Conservation (phyloP, 2,329 filamentous ascomycete genomes). For the Scedosporium minutisporum region DNA sequence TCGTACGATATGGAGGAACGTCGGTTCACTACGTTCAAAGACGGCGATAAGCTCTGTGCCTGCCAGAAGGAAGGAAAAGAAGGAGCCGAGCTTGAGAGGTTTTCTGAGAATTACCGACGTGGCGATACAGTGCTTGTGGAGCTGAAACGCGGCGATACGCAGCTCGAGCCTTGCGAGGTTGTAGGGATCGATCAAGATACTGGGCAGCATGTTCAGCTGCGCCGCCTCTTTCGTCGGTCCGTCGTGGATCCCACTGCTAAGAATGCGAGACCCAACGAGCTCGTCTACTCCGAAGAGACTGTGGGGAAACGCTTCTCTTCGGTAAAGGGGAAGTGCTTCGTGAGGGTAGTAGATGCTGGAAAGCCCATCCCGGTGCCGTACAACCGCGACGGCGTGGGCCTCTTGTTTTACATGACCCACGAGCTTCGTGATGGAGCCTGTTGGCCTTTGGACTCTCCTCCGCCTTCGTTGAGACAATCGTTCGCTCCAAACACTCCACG, state of each 20-base stretch:
- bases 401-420: slow-evolving; percentile 55
- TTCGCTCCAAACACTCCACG: slow-evolving; percentile 32
- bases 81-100: not conserved
- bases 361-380: slow-evolving; percentile 53
- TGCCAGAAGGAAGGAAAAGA: slow-evolving; percentile 31
- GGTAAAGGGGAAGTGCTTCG: slow-evolving; percentile 47
- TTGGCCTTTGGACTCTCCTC: slow-evolving; percentile 26
- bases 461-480: slow-evolving; percentile 39
- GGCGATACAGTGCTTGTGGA: slow-evolving; percentile 53
- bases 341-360: slow-evolving; percentile 41
- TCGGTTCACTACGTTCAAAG: slow-evolving; percentile 50
- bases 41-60: slow-evolving; percentile 34
- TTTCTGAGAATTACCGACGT: slow-evolving; percentile 22
- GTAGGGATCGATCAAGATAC: slow-evolving; percentile 19
- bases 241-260: slow-evolving; percentile 22
- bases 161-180: slow-evolving; percentile 54
- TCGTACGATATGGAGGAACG: slow-evolving; percentile 53
- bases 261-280: slow-evolving; percentile 40
- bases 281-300: slow-evolving; percentile 44
- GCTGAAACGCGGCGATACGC: slow-evolving; percentile 16
- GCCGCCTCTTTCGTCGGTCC: slow-evolving; percentile 41
- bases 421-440: slow-evolving; percentile 12
- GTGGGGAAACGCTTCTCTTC: slow-evolving; percentile 23
- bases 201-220: slow-evolving; percentile 29
- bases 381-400: slow-evolving; percentile 52